A percentile compares a stretch with the other conserved stretches of the same genome.
phyloP scores from a whole-genome alignment of 1,284 basidiomycete species.

The Trichosporon ovoides region DNA sequence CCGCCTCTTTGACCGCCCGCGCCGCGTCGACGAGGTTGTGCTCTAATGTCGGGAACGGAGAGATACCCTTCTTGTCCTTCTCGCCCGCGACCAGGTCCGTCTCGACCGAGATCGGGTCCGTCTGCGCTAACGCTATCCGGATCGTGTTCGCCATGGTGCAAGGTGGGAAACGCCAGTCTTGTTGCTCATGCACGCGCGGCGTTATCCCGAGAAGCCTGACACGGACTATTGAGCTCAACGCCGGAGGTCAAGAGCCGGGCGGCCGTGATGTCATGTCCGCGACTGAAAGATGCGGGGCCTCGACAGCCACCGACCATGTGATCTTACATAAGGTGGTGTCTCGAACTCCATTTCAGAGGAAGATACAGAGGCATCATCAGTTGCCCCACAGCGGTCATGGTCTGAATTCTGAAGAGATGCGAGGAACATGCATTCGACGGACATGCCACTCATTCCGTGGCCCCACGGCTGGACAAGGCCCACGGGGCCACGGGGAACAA shows the following conservation, averaged over 20 bases:
- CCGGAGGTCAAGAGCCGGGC: not conserved
- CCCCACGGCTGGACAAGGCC: too few relatives aligned
- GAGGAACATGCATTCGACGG: too few relatives aligned
- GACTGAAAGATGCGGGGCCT: not conserved
- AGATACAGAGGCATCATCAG: too few relatives aligned
- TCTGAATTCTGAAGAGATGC: too few relatives aligned
- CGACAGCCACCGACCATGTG: not conserved
- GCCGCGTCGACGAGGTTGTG: conserved; percentile 28
- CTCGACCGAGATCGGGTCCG: not conserved
- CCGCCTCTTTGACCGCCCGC: conserved; percentile 26
- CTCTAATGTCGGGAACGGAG: conserved; percentile 31
- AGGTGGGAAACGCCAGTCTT: too few relatives aligned
- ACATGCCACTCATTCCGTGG: too few relatives aligned
- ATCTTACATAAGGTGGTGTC: conserved; percentile 1
- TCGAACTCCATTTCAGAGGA: too few relatives aligned
- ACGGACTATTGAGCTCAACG: not conserved
- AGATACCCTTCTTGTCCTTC: not conserved
- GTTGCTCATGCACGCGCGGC: too few relatives aligned
- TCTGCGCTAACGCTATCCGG: conserved; percentile 9
- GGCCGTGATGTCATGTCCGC: too few relatives aligned
- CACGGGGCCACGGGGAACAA: too few relatives aligned
- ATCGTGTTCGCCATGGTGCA: not conserved
- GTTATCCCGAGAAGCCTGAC: not conserved
- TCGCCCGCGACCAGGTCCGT: not conserved
- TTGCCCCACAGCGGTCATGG: too few relatives aligned